Evolutionary conservation across 1,139 yeast species (phyloP).

Genomic region (Pichia sp.): DNA sequence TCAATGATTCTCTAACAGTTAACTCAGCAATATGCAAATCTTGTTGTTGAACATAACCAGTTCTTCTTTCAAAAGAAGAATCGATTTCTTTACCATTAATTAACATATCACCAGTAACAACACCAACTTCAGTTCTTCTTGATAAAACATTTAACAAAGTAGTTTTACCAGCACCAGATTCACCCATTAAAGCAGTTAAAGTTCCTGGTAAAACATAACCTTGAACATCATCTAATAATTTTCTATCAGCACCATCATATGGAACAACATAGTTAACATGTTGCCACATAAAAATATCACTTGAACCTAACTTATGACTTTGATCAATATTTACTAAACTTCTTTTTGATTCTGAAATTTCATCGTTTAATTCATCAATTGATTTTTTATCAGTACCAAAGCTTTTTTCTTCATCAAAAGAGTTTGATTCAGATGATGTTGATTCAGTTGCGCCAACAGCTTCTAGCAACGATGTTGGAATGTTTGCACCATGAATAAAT

Average conservation of each 20-base stretch:
- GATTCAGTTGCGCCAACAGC: not conserved
- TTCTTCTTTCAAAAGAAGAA: conserved; percentile 41
- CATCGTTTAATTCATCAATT: not conserved
- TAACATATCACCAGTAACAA: conserved; percentile 46
- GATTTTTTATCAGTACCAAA: not conserved
- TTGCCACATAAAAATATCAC: conserved; percentile 40
- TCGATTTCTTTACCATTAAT: conserved; percentile 42
- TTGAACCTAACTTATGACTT: conserved; percentile 9
- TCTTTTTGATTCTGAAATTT: not conserved
- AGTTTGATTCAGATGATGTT: not conserved
- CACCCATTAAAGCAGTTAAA: conserved; percentile 59
- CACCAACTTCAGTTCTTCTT: conserved; percentile 43
- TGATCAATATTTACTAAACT: not conserved
- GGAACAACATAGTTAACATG: conserved; percentile 33
- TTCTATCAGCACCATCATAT: conserved; percentile 35
- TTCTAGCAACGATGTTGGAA: not conserved
- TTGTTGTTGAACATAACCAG: conserved; percentile 55
- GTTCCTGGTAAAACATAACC: conserved; percentile 55
- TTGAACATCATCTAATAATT: conserved; percentile 43
- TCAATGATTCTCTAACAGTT: conserved; percentile 46
- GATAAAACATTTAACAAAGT: conserved; percentile 54
- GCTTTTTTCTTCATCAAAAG: not conserved
- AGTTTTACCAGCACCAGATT: conserved; percentile 67
- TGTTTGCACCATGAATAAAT: conserved; percentile 17
- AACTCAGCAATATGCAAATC: conserved; percentile 45